Conservation (phyloP, 2,329 filamentous ascomycete genomes). For the Myriangium duriaei region DNA sequence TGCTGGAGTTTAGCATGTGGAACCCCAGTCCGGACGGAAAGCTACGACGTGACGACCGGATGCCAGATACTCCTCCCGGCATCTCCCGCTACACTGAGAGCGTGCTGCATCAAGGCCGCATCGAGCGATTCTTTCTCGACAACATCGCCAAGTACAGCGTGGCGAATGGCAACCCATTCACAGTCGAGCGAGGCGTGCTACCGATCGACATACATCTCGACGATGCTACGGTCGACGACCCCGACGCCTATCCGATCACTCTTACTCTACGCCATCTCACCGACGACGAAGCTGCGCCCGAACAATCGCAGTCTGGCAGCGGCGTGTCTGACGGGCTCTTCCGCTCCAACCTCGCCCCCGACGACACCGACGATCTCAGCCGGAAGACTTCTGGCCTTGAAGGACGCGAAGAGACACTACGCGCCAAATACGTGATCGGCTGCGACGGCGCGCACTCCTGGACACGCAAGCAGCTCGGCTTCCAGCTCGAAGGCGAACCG, state of each 20-base stretch:
- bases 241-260: slow-evolving; percentile 46
- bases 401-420: slow-evolving; percentile 12
- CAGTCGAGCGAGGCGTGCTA: slow-evolving; percentile 48
- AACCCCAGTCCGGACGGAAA: slow-evolving; percentile 49
- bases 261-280: slow-evolving; percentile 45
- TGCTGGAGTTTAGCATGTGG: slow-evolving; percentile 51
- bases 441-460: slow-evolving; percentile 16
- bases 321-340: slow-evolving; percentile 42
- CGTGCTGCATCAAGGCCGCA: slow-evolving; percentile 56
- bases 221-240: slow-evolving; percentile 36
- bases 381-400: slow-evolving; percentile 12
- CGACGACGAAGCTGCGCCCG: slow-evolving; percentile 45
- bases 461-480: slow-evolving; percentile 15
- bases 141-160: slow-evolving; percentile 34
- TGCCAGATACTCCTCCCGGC: slow-evolving; percentile 50
- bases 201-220: slow-evolving; percentile 45
- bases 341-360: slow-evolving; percentile 36
- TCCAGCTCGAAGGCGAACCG: slow-evolving; percentile 18
- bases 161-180: slow-evolving; percentile 22
- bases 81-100: slow-evolving; percentile 53
- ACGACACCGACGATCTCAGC: slow-evolving; percentile 15
- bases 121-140: slow-evolving; percentile 41
- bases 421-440: slow-evolving; percentile 14
- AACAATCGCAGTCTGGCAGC: slow-evolving; percentile 27
- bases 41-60: slow-evolving; percentile 46